phyloP scores from a whole-genome alignment of 2,329 filamentous ascomycete genomes.

The Phyllosticta paracitricarpa region DNA sequence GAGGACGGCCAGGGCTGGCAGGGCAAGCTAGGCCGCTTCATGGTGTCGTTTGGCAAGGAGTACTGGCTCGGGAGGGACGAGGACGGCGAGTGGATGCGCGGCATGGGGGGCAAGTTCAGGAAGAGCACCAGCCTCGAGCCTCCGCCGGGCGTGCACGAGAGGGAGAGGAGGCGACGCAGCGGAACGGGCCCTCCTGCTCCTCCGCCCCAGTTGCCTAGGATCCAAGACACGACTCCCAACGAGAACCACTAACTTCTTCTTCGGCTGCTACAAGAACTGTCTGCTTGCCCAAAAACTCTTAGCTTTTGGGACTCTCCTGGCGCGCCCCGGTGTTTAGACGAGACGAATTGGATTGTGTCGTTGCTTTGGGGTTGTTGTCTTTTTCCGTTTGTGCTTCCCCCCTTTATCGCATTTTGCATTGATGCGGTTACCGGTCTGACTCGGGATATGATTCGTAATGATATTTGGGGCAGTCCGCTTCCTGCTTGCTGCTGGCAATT shows the following conservation, averaged over 20 bases:
- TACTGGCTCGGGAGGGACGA: slow-evolving; percentile 73
- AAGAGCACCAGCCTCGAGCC: slow-evolving; percentile 30
- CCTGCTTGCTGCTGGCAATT: too few species aligned
- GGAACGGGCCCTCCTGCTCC: slow-evolving; percentile 48
- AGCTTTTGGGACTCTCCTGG: background rate
- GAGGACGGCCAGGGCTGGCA: slow-evolving; percentile 71
- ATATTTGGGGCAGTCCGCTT: too few species aligned
- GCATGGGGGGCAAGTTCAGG: slow-evolving; percentile 52
- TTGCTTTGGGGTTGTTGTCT: background rate
- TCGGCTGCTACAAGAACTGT: background rate
- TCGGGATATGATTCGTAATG: too few species aligned
- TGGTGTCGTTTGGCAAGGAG: slow-evolving; percentile 61
- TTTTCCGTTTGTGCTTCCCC: background rate
- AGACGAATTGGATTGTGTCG: background rate
- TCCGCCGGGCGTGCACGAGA: slow-evolving; percentile 38
- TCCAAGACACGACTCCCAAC: background rate
- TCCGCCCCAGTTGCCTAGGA: slow-evolving; percentile 11
- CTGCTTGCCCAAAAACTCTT: background rate
- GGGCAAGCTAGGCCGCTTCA: slow-evolving; percentile 66
- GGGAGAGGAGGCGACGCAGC: slow-evolving; percentile 51
- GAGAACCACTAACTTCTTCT: background rate
- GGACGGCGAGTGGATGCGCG: slow-evolving; percentile 57
- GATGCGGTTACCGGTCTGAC: too few species aligned
- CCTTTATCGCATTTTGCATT: too few species aligned
- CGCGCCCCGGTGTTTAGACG: background rate